These are phyloP conservation scores for Sideroxylon spinosum DNA, from an alignment of 179 eudicot species.

Conservation along the genomic window DNA sequence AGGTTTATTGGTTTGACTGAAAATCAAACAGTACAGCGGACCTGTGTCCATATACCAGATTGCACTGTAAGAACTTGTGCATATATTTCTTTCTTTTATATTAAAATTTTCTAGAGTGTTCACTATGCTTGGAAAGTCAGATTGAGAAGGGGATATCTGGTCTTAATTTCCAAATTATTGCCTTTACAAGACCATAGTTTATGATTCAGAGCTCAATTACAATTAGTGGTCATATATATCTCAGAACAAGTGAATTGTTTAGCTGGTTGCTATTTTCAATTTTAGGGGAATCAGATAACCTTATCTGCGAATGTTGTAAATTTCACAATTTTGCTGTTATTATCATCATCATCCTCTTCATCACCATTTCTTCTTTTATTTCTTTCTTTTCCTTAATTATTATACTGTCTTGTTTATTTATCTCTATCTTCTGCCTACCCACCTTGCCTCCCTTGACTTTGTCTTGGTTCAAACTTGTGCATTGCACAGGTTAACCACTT, in stretches of 20 bases:
- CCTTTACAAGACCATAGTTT: not conserved
- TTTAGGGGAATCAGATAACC: not conserved
- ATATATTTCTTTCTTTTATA: not conserved
- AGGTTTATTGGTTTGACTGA: not conserved
- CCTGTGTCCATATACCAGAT: conserved; percentile 6
- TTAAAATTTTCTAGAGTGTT: not conserved
- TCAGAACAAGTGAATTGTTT: conserved; percentile 1
- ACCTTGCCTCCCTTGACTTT: not conserved
- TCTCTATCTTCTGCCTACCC: not conserved
- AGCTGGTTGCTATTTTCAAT: not conserved
- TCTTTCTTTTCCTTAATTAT: not conserved
- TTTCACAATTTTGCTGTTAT: not conserved
- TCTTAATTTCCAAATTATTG: not conserved
- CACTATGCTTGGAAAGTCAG: not conserved
- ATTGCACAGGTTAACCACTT: not conserved
- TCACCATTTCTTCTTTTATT: not conserved
- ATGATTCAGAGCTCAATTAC: not conserved
- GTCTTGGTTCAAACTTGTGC: not conserved
- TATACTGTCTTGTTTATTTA: not conserved
- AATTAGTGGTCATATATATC: not conserved
- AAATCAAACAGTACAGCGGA: not conserved
- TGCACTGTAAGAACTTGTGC: not conserved
- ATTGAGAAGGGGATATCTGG: not conserved
- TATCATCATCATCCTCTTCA: not conserved
- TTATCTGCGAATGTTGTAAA: not conserved